phyloP scores from a whole-genome alignment of 2,329 filamentous ascomycete genomes.

The Kalaharituber pfeilii region DNA sequence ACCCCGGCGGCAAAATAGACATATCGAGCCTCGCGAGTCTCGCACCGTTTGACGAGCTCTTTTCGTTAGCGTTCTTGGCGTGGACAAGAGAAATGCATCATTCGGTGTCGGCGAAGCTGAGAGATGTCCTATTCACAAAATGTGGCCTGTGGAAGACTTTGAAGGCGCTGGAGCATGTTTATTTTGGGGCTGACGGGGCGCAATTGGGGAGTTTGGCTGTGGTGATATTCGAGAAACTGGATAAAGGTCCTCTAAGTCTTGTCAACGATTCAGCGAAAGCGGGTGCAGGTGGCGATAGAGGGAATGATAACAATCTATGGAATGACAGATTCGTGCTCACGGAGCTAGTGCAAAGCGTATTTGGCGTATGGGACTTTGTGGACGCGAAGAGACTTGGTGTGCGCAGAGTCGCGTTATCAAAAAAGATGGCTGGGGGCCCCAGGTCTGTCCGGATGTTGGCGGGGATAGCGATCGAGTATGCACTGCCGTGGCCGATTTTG shows the following conservation, averaged over 20 bases:
- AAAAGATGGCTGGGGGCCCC: background rate
- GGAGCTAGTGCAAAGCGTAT: constrained; percentile 57
- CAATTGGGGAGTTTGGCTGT: constrained; percentile 47
- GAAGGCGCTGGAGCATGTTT: constrained; percentile 51
- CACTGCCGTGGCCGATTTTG: constrained; percentile 46
- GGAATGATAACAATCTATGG: constrained; percentile 41
- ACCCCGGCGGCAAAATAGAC: constrained; percentile 22
- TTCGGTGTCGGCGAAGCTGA: constrained; percentile 48
- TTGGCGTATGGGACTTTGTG: constrained; percentile 36
- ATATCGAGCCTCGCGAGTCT: constrained; percentile 27
- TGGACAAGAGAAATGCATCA: constrained; percentile 64
- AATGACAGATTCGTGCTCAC: constrained; percentile 67
- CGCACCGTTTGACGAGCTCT: constrained; percentile 56
- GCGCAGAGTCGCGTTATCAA: background rate
- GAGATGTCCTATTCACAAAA: constrained; percentile 46
- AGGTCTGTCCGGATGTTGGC: constrained; percentile 45
- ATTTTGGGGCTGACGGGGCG: constrained; percentile 58
- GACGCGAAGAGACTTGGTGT: constrained; percentile 42
- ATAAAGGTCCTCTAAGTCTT: constrained; percentile 29
- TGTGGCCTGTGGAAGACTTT: constrained; percentile 51
- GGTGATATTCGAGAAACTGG: constrained; percentile 58
- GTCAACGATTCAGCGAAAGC: background rate
- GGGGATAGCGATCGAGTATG: constrained; percentile 48
- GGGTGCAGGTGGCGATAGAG: constrained; percentile 8
- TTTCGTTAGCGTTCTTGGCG: constrained; percentile 50